Percentiles rank a stretch among this genome's conserved stretches.
phyloP scores from a whole-genome alignment of 2,329 filamentous ascomycete species.

The Metarhizium robertsii region DNA sequence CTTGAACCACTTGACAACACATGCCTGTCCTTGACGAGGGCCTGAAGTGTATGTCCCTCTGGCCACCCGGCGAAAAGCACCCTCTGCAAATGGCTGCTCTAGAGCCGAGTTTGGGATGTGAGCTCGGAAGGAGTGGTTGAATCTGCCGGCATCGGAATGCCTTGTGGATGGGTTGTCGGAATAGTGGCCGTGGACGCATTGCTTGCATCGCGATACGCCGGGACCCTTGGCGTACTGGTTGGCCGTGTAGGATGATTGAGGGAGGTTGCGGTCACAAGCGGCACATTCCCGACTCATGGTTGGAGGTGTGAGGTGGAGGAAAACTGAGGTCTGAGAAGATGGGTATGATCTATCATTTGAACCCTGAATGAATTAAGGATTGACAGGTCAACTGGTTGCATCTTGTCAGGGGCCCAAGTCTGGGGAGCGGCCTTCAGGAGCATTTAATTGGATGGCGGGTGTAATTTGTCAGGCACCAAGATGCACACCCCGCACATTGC shows the following conservation, averaged over 20 bases:
- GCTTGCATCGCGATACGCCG: slow-evolving; percentile 3
- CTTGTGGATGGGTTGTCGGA: not conserved
- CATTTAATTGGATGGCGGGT: too few relatives aligned
- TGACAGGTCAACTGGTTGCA: too few relatives aligned
- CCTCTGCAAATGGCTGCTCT: slow-evolving; percentile 7
- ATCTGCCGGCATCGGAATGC: slow-evolving; percentile 8
- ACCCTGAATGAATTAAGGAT: too few relatives aligned
- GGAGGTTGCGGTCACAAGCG: not conserved
- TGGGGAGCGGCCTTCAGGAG: too few relatives aligned
- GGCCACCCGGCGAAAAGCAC: slow-evolving; percentile 10
- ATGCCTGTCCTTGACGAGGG: slow-evolving; percentile 19
- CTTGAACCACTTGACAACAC: slow-evolving; percentile 31
- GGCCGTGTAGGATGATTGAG: not conserved
- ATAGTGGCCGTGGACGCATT: slow-evolving; percentile 8
- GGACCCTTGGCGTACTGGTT: slow-evolving; percentile 4
- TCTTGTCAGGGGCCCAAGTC: too few relatives aligned
- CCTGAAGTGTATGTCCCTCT: slow-evolving; percentile 20
- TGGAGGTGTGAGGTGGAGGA: not conserved
- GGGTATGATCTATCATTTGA: too few relatives aligned
- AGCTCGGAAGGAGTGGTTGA: slow-evolving; percentile 1
- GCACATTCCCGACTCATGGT: not conserved
- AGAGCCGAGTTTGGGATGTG: not conserved
- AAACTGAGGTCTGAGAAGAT: too few relatives aligned
- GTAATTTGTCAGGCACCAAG: too few relatives aligned
- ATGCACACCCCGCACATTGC: too few relatives aligned